Base-by-base conservation (phyloP, 352 stramenopile species). In the Globisporangium emineosum region DNA sequence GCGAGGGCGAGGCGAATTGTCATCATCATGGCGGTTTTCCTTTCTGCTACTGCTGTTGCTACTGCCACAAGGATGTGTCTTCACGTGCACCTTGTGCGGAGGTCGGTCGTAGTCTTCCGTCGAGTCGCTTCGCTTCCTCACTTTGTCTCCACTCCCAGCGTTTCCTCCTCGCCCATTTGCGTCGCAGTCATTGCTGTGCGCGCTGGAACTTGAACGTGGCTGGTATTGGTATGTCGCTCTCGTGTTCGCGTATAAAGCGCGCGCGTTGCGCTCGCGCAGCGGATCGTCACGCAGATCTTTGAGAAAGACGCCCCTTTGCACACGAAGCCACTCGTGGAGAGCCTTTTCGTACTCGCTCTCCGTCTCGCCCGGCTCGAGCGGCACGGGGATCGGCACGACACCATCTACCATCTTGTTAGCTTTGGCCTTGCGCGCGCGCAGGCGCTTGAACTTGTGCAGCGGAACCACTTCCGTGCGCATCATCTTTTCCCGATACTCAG, bases 311-410 rank as follows among this genome's bases (percentile, higher is more conserved):
- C 47, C 13, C n/a, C n/a, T n/a, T 21, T 37, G 49, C 8, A 62
- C 57, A 15, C 6, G 29, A 17, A 76, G 59, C 69, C 69, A 73
- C 6, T 55, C 45, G 9, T 49, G 15, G 12, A 72, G 52, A 15
- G 47, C 37, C 23, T 65, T 25, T 56, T 76, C 55, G 60, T 73
- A 69, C 17, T 67, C 10, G 60, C 47, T 33, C 8, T 65, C 42
- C 3, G 33, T 62, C 60, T 70, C 65, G 7, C 54, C 65, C 0
- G 47, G 50, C n/a, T 35, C 52, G 9, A 70, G 47, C 27, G 65
- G 53, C 53, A 67, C 60, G 17, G 54, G 43, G 40, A 70, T 63
- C 32, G 65, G 60, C 29, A 43, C 35, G 12, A 43, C 15, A 5
- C 35, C 35, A 5, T 5, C 35, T 4, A n/a, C 35, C 3, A 3